Evolutionary conservation across 257 asterid species (phyloP).

Genomic region (Linaria vulgaris): DNA sequence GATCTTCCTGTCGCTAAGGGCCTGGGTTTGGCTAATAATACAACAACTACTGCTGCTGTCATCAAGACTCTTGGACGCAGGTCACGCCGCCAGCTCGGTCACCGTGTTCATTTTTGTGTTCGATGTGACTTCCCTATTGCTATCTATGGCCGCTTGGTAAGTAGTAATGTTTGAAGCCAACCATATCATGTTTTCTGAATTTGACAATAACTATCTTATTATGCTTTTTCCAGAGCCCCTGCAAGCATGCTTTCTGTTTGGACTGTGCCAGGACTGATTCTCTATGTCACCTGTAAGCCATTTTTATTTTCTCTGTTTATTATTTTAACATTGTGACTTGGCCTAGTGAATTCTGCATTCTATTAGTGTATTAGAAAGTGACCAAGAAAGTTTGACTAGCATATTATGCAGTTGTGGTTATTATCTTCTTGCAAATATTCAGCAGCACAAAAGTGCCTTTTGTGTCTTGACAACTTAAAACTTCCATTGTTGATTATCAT

Average conservation of each 20-base stretch:
- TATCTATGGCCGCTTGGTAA: slow-evolving; percentile 90
- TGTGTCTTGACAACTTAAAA: no score
- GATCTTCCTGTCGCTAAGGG: slow-evolving; percentile 98
- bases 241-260: slow-evolving; percentile 94
- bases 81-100: slow-evolving; percentile 94
- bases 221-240: slow-evolving; percentile 79
- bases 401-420: no score
- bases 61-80: slow-evolving; percentile 79
- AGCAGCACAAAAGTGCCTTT: no score
- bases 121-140: slow-evolving; percentile 91
- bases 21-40: slow-evolving; percentile 73
- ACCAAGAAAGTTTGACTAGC: no score
- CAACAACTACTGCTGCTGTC: slow-evolving; percentile 45
- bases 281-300: slow-evolving; percentile 89
- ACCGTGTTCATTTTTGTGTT: slow-evolving; percentile 91
- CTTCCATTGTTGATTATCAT: slow-evolving; percentile 5
- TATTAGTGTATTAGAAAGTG: no score
- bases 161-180: neutral
- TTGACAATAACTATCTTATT: slow-evolving; percentile 17
- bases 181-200: neutral
- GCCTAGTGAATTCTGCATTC: neutral
- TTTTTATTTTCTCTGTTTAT: neutral
- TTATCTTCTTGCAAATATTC: no score
- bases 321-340: slow-evolving; percentile 1
- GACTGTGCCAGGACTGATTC: slow-evolving; percentile 95